Conservation (phyloP, 345 rosid species). For the Trapa incisa region DNA sequence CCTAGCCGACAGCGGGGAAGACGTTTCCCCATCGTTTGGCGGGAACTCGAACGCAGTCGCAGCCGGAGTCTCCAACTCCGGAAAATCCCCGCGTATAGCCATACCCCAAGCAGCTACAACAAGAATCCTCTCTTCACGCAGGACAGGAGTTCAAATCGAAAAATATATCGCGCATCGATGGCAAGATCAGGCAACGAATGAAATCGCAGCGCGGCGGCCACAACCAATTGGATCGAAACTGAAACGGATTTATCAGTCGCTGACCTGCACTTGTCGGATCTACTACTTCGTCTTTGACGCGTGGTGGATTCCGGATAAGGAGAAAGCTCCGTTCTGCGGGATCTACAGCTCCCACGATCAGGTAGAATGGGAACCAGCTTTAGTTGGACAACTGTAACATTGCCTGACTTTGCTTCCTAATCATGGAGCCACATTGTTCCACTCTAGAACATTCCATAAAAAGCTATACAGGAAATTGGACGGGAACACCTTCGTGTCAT, state of each 20-base stretch:
- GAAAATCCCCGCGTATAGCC: neutral
- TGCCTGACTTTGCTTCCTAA: neutral
- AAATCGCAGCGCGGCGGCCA: too few species aligned
- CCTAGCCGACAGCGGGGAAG: slow-evolving; percentile 2
- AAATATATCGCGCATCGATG: neutral
- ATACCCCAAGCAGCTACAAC: neutral
- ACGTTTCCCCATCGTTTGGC: neutral
- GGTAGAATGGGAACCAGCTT: too few species aligned
- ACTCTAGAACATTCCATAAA: neutral
- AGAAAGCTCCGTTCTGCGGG: neutral
- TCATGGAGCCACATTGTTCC: neutral
- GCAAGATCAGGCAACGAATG: neutral
- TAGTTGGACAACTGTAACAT: neutral
- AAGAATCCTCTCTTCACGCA: too few species aligned
- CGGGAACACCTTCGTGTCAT: too few species aligned
- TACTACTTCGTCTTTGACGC: neutral
- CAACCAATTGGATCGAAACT: neutral
- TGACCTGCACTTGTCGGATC: neutral
- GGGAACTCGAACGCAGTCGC: slow-evolving; percentile 1
- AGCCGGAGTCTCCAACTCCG: neutral
- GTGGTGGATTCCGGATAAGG: neutral
- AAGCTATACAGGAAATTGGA: neutral
- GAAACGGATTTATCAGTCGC: neutral
- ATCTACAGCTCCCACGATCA: neutral
- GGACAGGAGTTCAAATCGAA: neutral